These are phyloP conservation scores for Phycomyces blakesleeanus DNA, from an alignment of 192 early-diverging fungal species.

Conservation along the genomic window DNA sequence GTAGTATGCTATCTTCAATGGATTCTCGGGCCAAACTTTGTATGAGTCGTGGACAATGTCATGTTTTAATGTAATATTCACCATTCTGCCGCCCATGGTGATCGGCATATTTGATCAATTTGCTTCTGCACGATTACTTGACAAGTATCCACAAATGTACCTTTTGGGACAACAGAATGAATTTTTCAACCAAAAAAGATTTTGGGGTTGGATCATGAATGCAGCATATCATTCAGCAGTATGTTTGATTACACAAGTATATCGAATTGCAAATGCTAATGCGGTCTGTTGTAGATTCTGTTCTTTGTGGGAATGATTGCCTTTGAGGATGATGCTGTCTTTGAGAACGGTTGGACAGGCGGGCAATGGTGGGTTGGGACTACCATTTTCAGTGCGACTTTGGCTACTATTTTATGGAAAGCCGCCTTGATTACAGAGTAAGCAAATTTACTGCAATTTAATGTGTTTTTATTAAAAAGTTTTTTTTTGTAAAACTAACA, in stretches of 20 bases:
- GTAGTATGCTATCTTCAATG: constrained; percentile 82
- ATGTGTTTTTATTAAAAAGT: background rate
- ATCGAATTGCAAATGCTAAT: background rate
- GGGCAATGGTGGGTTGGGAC: constrained; percentile 92
- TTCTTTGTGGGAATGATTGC: constrained; percentile 66
- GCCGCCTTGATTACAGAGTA: constrained; percentile 85
- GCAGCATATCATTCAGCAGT: constrained; percentile 90
- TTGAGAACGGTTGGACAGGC: constrained; percentile 64
- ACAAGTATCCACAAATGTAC: constrained; percentile 98
- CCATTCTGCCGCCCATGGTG: constrained; percentile 88
- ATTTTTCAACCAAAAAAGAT: constrained; percentile 83
- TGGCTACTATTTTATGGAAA: constrained; percentile 88
- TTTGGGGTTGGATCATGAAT: constrained; percentile 92
- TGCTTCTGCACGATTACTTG: constrained; percentile 87
- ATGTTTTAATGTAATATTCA: constrained; percentile 92
- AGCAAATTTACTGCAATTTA: constrained; percentile 6
- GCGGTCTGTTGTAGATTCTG: constrained; percentile 41
- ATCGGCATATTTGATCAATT: constrained; percentile 99
- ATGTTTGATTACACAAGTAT: constrained; percentile 3
- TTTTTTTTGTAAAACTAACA: background rate
- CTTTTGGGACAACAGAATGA: constrained; percentile 68
- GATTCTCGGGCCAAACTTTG: constrained; percentile 93
- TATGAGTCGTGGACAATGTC: constrained; percentile 99
- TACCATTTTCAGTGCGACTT: constrained; percentile 83
- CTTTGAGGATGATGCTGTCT: constrained; percentile 65